Percentiles rank a stretch among this genome's conserved stretches.
Evolutionary conservation across 2,329 filamentous ascomycete species (phyloP).

Genomic region (Penicillium concentricum): DNA sequence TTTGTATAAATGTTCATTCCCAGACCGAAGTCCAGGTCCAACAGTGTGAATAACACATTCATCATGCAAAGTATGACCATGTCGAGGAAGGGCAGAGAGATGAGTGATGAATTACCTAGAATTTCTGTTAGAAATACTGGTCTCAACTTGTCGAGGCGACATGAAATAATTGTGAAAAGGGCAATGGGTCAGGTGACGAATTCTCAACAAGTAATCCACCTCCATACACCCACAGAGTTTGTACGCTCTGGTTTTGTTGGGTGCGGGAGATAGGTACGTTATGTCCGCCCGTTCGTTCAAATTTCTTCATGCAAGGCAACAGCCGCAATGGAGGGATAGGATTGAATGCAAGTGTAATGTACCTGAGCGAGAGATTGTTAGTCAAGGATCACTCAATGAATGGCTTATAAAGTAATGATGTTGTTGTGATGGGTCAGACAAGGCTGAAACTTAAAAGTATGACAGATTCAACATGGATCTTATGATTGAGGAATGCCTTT

Average conservation of each 20-base stretch:
- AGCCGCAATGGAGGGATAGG: constrained; percentile 17
- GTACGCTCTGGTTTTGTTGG: constrained; percentile 60
- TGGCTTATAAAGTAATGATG: constrained; percentile 18
- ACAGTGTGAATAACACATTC: constrained; percentile 69
- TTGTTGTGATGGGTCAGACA: constrained; percentile 54
- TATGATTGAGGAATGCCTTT: constrained; percentile 70
- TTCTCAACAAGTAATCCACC: constrained; percentile 65
- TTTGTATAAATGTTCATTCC: constrained; percentile 63
- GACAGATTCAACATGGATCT: constrained; percentile 64
- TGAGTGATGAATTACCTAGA: constrained; percentile 28
- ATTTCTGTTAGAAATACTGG: constrained; percentile 21
- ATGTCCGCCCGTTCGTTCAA: constrained; percentile 71
- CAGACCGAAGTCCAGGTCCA: constrained; percentile 57
- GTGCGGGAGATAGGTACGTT: constrained; percentile 54
- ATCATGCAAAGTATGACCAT: constrained; percentile 56
- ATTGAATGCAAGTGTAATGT: constrained; percentile 22
- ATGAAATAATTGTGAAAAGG: constrained; percentile 19
- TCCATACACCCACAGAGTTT: constrained; percentile 60
- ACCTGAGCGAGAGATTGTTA: constrained; percentile 36
- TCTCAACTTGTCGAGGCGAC: constrained; percentile 11
- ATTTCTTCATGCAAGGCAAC: constrained; percentile 55
- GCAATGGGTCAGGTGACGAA: constrained; percentile 60
- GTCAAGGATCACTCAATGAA: constrained; percentile 24
- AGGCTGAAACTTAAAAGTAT: constrained; percentile 64
- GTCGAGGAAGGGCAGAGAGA: constrained; percentile 19